These are phyloP conservation scores for Alnus glutinosa DNA, from an alignment of 306 rosid genomes.

Conservation along the genomic window DNA sequence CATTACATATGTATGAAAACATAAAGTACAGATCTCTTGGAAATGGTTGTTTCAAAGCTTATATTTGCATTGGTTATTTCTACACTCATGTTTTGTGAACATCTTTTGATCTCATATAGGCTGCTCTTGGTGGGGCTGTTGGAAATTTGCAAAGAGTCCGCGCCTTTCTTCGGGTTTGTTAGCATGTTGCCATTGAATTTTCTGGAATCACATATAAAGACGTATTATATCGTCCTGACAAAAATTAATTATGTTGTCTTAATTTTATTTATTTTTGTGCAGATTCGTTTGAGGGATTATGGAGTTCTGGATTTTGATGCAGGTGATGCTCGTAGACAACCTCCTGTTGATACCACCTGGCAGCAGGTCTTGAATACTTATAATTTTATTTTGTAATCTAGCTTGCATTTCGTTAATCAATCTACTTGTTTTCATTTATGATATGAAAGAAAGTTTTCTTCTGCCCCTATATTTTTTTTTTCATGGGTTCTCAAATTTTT, in stretches of 20 bases:
- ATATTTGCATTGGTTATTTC: constrained; percentile 20
- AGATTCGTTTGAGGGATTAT: constrained; percentile 96
- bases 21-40: constrained; percentile 15
- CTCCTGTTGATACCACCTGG: constrained; percentile 99
- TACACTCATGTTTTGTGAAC: constrained; percentile 28
- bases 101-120: constrained; percentile 57
- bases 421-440: constrained; percentile 8
- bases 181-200: constrained; percentile 15
- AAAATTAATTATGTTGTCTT: background rate
- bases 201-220: constrained; percentile 20
- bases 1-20: background rate
- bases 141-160: constrained; percentile 93
- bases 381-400: constrained; percentile 5
- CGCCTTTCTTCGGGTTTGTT: constrained; percentile 99
- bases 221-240: constrained; percentile 7
- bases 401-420: constrained; percentile 11
- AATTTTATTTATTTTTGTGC: constrained; percentile 34
- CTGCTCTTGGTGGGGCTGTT: constrained; percentile 95
- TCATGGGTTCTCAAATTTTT: background rate
- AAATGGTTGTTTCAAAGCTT: constrained; percentile 19
- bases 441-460: background rate
- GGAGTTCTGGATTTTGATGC: constrained; percentile 97
- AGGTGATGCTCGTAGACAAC: constrained; percentile 88
- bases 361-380: constrained; percentile 74
- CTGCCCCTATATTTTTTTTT: background rate